Evolutionary conservation across 2,329 filamentous ascomycete genomes (phyloP), one percentile per base, ranked within the genome.

Genomic region (Elsinoe arachidis): DNA sequence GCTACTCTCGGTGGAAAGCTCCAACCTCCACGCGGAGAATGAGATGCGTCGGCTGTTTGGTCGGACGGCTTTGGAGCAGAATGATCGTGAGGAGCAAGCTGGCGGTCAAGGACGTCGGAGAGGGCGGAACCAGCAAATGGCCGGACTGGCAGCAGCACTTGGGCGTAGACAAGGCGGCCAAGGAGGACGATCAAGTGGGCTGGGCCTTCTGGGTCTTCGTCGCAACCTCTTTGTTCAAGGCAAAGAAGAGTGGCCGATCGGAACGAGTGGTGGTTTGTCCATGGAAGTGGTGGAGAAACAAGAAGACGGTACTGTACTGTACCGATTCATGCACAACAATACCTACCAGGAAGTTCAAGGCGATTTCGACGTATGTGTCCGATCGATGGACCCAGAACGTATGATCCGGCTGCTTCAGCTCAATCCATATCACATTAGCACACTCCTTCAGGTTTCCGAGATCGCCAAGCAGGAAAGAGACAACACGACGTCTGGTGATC

Each of bases 381-480:
- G 88, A 64, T 80, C 80, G 1, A 88, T 93, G 79, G 88, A 96
- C 65, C 89, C 90, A 3, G 86, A 95, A 71, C 80, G 85, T 56
- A 81, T 99, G 74, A 84, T 97, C 41, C 76, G 84, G 35, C 81
- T 93, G 54, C 76, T 97, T 2, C 80, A 83, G 61, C 77, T 78
- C 63, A 84, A 90, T 65, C 88, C 92, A 2, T 97, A 96, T 69
- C 91, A 97, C 68, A 86, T 97, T 63, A 93, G 90, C 1, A 91
- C 89, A 1, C 80, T 97, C n/a, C 83, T 97, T 19, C 91, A 96
- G 69, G 90, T 95, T 26, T 95, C 89, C 61, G 89, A 90, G 68
- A 87, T 97, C 52, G 90, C 90, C 11, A 92, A 93, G 69, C 88
- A 96, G 63, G 90, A 96, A 67, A 84, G 90, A 55, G 93, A 97